Percentiles rank a stretch among this genome's conserved stretches.
Conservation (phyloP, 176 grass and related monocot genomes). For the Poa pratensis region DNA sequence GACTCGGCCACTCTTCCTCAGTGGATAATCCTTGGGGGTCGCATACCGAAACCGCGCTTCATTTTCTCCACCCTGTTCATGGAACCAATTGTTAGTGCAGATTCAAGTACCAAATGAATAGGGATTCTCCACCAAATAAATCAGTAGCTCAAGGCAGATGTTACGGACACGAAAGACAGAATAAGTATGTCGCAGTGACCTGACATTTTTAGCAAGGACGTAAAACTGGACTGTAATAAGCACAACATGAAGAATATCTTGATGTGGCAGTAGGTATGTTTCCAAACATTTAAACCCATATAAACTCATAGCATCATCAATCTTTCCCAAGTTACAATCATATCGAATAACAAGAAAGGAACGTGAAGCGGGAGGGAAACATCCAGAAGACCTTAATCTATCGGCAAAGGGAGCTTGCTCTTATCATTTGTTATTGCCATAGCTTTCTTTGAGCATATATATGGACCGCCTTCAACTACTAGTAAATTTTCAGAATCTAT, state of each 20-base stretch:
- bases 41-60: slow-evolving; percentile 92
- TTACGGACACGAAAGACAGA: neutral
- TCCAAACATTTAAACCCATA: too few relatives aligned
- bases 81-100: slow-evolving; percentile 18
- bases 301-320: neutral
- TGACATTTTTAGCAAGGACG: neutral
- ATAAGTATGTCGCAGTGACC: neutral
- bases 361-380: neutral
- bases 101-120: neutral
- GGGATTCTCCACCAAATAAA: neutral
- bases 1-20: slow-evolving; percentile 4
- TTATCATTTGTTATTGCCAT: neutral
- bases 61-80: slow-evolving; percentile 82
- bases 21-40: slow-evolving; percentile 57
- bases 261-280: too few relatives aligned
- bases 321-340: neutral
- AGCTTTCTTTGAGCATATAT: neutral
- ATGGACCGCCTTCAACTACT: neutral
- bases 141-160: neutral
- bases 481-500: neutral
- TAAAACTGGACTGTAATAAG: neutral
- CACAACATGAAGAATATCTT: neutral
- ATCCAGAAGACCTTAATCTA: neutral
- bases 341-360: neutral
- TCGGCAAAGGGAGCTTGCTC: neutral